Base-by-base conservation (phyloP, 345 rosid genomes). In the Melastoma malabathricum region DNA sequence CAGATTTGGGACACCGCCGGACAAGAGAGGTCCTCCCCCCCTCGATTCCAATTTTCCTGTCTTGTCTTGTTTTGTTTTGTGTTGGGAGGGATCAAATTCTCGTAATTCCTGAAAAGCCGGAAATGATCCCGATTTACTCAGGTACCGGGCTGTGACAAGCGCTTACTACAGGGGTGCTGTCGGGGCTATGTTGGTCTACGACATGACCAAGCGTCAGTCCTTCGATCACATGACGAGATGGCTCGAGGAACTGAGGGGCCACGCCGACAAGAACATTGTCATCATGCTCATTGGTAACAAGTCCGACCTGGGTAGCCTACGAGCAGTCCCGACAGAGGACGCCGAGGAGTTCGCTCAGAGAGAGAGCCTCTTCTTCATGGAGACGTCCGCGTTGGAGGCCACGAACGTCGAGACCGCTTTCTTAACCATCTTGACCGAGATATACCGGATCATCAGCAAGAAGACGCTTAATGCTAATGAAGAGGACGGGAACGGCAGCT, bases 1-100 rank as follows among this genome's bases (percentile, higher is more conserved):
- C 94, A 85, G 67, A 85, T 85, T 73, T 82, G 94, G 94, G 94
- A 85, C 67, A 85, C 94, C 15, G 94, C 89, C 48, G 94, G 94
- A 41, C 86, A 85, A 58, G 94, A 85, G 65, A 77, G 94, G 94
- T 85, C 3, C 19, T 60, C 10, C 3, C 43, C 10, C 39, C 2
- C 27, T 46, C 47, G 15, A 23, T 19, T 44, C 14, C 18, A 34
- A 9, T 58, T 3, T 10, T 31, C 12, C 15, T 20, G 38, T 39
- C 29, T 19, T 50, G 53, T 41, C 7, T 27, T 50, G 41, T 27
- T 34, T 19, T 50, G 53, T 41, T n/a, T 27, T 50, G 41, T 27
- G 53, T 19, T 50, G 12, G 12, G 41, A 34, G 41, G 41, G 9
- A 34, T 34, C 41, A 34, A 34, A 34, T 34, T 9, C 41, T 34